Evolutionary conservation across 2,329 filamentous ascomycete genomes (phyloP).

Genomic region (Aureobasidium sp.): DNA sequence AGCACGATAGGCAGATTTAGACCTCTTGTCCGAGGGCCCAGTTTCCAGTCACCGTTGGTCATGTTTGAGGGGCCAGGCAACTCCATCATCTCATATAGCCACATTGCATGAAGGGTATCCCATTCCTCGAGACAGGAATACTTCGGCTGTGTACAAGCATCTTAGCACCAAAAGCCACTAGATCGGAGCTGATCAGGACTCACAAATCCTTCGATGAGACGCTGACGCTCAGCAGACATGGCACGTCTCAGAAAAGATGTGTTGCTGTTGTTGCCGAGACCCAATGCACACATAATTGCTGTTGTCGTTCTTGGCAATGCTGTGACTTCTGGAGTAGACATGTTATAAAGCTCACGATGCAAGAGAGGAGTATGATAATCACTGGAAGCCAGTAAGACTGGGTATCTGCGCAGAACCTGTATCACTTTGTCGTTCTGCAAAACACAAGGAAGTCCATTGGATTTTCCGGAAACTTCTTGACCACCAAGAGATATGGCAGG

Average conservation of each 20-base stretch:
- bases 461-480: background rate
- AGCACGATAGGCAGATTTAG: background rate
- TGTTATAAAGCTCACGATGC: background rate
- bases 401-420: background rate
- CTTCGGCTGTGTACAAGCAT: background rate
- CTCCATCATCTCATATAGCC: background rate
- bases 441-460: background rate
- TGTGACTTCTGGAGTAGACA: background rate
- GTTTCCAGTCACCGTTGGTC: background rate
- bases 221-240: background rate
- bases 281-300: background rate
- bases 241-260: background rate
- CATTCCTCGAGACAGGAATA: background rate
- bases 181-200: background rate
- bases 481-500: background rate
- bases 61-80: background rate
- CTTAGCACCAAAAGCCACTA: background rate
- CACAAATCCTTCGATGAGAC: background rate
- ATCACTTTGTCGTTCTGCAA: background rate
- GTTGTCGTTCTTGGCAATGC: background rate
- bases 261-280: background rate
- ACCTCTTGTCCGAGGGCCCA: background rate
- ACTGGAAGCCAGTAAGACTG: background rate
- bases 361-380: background rate
- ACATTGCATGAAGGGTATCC: background rate